Conservation (phyloP, 1,284 basidiomycete genomes). For the Sporisorium sorghi region DNA sequence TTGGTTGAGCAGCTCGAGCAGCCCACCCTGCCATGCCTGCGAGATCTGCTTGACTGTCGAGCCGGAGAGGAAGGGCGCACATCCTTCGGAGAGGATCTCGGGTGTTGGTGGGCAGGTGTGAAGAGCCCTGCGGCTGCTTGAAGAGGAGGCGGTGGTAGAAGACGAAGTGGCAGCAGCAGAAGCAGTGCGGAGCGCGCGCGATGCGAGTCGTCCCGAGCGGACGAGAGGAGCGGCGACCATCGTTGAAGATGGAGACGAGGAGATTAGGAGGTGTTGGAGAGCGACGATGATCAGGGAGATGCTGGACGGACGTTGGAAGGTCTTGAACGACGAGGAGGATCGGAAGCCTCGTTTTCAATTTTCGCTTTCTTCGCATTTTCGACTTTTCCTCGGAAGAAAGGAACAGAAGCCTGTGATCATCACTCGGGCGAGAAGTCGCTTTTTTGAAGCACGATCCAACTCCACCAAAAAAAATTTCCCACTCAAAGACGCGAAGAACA, state of each 20-base stretch:
- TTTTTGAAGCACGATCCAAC: slow-evolving; percentile 16
- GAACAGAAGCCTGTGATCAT: slow-evolving; percentile 7
- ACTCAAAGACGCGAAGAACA: not conserved
- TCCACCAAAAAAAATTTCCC: slow-evolving; percentile 13
- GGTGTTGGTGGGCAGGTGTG: slow-evolving; percentile 63
- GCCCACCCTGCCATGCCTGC: slow-evolving; percentile 62
- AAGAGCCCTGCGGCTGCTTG: slow-evolving; percentile 14
- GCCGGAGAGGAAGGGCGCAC: slow-evolving; percentile 60
- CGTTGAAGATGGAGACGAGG: not conserved
- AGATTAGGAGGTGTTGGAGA: not conserved
- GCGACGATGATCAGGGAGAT: not conserved
- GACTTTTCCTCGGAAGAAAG: slow-evolving; percentile 28
- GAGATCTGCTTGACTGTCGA: slow-evolving; percentile 60
- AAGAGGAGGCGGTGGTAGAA: slow-evolving; percentile 18
- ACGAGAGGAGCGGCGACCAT: slow-evolving; percentile 38
- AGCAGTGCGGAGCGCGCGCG: slow-evolving; percentile 18
- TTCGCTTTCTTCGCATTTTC: slow-evolving; percentile 17
- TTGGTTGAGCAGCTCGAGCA: slow-evolving; percentile 66
- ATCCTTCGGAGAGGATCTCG: slow-evolving; percentile 52
- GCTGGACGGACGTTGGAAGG: not conserved
- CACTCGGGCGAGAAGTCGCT: slow-evolving; percentile 34
- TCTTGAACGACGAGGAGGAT: not conserved
- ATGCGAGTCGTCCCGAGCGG: slow-evolving; percentile 35
- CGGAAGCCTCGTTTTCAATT: not conserved
- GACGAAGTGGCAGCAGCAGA: slow-evolving; percentile 18